phyloP scores from a whole-genome alignment of 2,329 filamentous ascomycete genomes.

The Emmonsiellopsis sp. region DNA sequence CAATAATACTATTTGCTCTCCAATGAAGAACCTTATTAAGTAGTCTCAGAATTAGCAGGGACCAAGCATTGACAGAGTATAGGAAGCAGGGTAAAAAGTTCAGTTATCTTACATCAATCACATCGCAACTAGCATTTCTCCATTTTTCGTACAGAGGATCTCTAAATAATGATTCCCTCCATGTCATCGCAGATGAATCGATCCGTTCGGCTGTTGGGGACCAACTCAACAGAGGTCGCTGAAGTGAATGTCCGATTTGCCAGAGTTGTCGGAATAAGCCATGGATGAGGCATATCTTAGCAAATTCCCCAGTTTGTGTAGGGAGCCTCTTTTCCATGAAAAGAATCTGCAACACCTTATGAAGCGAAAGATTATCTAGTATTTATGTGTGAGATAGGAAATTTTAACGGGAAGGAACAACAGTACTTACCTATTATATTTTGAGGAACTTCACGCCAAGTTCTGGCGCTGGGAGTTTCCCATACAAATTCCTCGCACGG shows the following conservation, averaged over 20 bases:
- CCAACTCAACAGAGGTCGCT: neutral
- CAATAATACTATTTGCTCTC: conserved; percentile 46
- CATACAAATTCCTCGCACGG: no score
- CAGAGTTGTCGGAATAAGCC: neutral
- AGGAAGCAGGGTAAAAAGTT: no score
- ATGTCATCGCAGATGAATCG: neutral
- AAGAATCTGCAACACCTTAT: neutral
- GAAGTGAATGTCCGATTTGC: conserved; percentile 6
- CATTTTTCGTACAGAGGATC: neutral
- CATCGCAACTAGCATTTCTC: no score
- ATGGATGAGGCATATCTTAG: conserved; percentile 1
- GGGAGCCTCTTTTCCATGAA: neutral
- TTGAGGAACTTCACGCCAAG: no score
- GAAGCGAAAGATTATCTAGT: neutral
- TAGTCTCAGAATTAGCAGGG: conserved; percentile 34
- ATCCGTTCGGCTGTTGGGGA: neutral
- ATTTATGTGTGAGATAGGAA: neutral
- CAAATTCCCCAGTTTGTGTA: neutral
- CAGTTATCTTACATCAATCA: no score
- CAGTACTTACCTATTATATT: no score
- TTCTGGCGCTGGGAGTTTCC: no score
- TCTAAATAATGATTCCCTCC: neutral
- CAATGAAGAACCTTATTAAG: conserved; percentile 52
- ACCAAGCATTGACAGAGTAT: conserved; percentile 17
- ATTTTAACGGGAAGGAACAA: no score